These are phyloP conservation scores for Vanrija humicola DNA, from an alignment of 1,284 basidiomycete genomes.

Conservation along the genomic window DNA sequence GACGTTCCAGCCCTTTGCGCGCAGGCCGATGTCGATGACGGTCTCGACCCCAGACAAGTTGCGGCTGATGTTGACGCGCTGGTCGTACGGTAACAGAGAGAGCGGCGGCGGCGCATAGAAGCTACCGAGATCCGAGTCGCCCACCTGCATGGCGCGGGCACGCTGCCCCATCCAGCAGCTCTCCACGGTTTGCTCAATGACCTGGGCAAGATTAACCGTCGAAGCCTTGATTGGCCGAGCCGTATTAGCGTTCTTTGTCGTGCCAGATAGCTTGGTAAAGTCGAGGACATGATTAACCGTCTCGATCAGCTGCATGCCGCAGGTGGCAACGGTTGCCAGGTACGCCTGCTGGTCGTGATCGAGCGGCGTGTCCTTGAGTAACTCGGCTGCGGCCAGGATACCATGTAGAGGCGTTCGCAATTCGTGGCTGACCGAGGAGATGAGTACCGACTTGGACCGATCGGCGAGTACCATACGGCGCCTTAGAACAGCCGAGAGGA, in stretches of 20 bases:
- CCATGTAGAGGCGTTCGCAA: constrained; percentile 84
- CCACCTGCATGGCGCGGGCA: constrained; percentile 61
- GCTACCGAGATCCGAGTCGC: constrained; percentile 70
- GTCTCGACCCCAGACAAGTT: constrained; percentile 58
- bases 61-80: constrained; percentile 39
- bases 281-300: constrained; percentile 92
- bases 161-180: constrained; percentile 92
- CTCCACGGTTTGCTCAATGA: constrained; percentile 93
- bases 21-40: constrained; percentile 66
- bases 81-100: constrained; percentile 52
- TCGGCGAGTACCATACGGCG: constrained; percentile 90
- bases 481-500: constrained; percentile 87
- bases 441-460: constrained; percentile 55
- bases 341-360: constrained; percentile 80
- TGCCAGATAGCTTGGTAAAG: constrained; percentile 93
- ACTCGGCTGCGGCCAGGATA: constrained; percentile 84
- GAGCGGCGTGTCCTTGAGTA: constrained; percentile 75
- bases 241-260: constrained; percentile 59
- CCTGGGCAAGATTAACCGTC: constrained; percentile 74
- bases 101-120: constrained; percentile 70
- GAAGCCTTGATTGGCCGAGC: constrained; percentile 59
- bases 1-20: constrained; percentile 73
- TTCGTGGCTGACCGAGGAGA: constrained; percentile 84
- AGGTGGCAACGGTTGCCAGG: constrained; percentile 56
- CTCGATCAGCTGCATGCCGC: constrained; percentile 54